Base-by-base conservation (phyloP, 169 alveolate species). In the Besnoitia besnoiti region DNA sequence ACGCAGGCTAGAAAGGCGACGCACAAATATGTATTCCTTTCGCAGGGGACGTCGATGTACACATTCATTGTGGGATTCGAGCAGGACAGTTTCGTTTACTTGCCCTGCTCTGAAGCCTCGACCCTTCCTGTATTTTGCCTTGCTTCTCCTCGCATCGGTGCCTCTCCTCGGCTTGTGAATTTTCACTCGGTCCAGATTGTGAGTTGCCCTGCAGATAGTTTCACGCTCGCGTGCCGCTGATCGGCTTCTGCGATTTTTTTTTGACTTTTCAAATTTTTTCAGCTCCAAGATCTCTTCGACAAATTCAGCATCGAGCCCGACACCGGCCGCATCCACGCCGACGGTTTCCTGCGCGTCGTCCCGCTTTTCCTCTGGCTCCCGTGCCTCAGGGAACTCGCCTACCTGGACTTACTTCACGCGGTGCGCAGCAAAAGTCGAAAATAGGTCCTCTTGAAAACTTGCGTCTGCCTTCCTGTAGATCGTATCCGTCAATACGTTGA, bases 231-330 rank as follows among this genome's bases (percentile, higher is more conserved):
- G 16, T 16, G 59, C 7, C 50, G 30, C 50, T 33, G 47, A 4
- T 12, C 47, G 4, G 30, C 16, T 30, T 8, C 62, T 44, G 37
- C 10, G 55, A 59, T n/a, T 79, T 39, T 33, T 42, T 16, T 16
- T 49, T 49, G 5, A 7, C 44, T 1, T 12, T 51, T 27, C 40
- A n/a, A n/a, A n/a, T 42, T 14, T 27, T 33, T 62, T 19, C 67
- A 87, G 91, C 85, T 55, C 7, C 44, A 35, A 44, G 46, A 49
- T 40, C 77, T 92, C 49, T 92, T 92, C 46, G 94, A 85, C 79
- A 92, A 92, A 46, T 92, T 92, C 84, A 82, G 92, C 85, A 73
- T 92, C 12, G 94, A 85, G 39, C 92, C 94, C 42, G 92, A 73
- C 47, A 82, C 37, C 7, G 90, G 92, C 16, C 73, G 92, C 30